phyloP scores from a whole-genome alignment of 164 flowering plant genomes.

The Houttuynia cordata region DNA sequence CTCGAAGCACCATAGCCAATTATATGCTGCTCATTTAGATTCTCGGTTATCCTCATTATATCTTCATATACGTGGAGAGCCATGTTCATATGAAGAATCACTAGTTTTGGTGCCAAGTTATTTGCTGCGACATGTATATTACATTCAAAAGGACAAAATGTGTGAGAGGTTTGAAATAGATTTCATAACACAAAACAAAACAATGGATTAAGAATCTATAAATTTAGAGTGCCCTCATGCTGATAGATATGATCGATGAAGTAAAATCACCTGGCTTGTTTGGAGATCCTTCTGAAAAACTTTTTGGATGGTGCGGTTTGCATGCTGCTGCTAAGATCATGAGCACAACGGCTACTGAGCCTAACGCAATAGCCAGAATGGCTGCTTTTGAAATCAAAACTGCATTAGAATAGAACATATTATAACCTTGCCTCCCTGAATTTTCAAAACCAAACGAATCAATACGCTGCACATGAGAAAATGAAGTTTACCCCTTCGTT shows the following conservation, averaged over 20 bases:
- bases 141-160: background rate
- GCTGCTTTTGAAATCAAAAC: slow-evolving; percentile 88
- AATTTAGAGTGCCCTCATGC: background rate
- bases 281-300: slow-evolving; percentile 54
- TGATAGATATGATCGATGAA: background rate
- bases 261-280: slow-evolving; percentile 53
- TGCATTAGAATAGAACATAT: slow-evolving; percentile 21
- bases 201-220: background rate
- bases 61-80: slow-evolving; percentile 96
- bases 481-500: slow-evolving; percentile 44
- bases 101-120: slow-evolving; percentile 81
- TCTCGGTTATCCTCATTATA: slow-evolving; percentile 99
- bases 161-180: background rate
- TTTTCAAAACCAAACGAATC: background rate
- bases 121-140: slow-evolving; percentile 21
- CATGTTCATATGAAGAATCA: slow-evolving; percentile 96
- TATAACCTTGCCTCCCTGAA: background rate
- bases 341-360: slow-evolving; percentile 72
- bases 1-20: slow-evolving; percentile 98
- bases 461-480: background rate
- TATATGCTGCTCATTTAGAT: slow-evolving; percentile 81
- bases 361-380: slow-evolving; percentile 80
- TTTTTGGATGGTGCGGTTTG: slow-evolving; percentile 45
- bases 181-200: background rate
- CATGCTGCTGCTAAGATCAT: slow-evolving; percentile 76